These are phyloP conservation scores for Tricholoma matsutake DNA, from an alignment of 768 basidiomycete genomes.

Conservation along the genomic window DNA sequence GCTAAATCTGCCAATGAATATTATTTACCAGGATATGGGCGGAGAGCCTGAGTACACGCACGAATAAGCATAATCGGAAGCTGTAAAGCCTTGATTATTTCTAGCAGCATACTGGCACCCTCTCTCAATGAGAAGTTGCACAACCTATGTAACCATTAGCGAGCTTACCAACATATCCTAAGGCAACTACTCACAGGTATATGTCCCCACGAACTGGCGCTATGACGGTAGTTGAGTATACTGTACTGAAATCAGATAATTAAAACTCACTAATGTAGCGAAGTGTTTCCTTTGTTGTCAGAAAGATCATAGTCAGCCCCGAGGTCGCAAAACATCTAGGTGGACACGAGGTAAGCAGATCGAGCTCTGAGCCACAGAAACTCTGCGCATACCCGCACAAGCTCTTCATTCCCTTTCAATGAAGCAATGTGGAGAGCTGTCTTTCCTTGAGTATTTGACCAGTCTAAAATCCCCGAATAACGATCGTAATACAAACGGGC, in stretches of 20 bases:
- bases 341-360: slow-evolving; percentile 1
- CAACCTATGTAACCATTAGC: slow-evolving; percentile 46
- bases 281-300: slow-evolving; percentile 89
- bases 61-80: slow-evolving; percentile 93
- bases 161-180: slow-evolving; percentile 2
- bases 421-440: slow-evolving; percentile 89
- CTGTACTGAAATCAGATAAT: slow-evolving; percentile 4
- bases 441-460: slow-evolving; percentile 88
- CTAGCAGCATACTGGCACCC: slow-evolving; percentile 81
- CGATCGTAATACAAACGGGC: slow-evolving; percentile 83
- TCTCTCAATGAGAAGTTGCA: slow-evolving; percentile 83
- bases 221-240: slow-evolving; percentile 26
- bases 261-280: slow-evolving; percentile 81
- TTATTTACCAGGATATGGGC: slow-evolving; percentile 2
- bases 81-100: slow-evolving; percentile 90
- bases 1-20: slow-evolving; percentile 46
- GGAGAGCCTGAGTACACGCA: slow-evolving; percentile 33
- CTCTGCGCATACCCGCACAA: slow-evolving; percentile 65
- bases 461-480: slow-evolving; percentile 84
- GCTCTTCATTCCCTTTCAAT: slow-evolving; percentile 84
- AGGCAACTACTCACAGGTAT: slow-evolving; percentile 52
- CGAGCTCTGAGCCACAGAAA: neutral
- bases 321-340: slow-evolving; percentile 85
- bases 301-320: slow-evolving; percentile 88
- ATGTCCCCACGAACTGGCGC: slow-evolving; percentile 88